A percentile compares a stretch with the other conserved stretches of the same genome.
These are phyloP conservation scores for Xylariaceae sp. DNA, from an alignment of 2,329 filamentous ascomycete genomes.

Conservation along the genomic window DNA sequence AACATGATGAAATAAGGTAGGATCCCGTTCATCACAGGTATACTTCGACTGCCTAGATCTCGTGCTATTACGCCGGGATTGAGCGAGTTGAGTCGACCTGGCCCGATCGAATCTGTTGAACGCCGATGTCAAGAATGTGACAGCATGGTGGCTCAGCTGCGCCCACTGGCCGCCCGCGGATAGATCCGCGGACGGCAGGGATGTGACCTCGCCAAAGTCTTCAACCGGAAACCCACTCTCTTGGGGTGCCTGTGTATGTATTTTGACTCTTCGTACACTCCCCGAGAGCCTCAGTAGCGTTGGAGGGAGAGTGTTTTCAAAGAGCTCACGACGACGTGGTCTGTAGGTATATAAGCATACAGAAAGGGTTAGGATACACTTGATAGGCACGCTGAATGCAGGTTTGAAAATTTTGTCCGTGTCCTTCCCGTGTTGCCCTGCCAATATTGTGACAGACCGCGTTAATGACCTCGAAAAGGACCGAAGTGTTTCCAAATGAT, in stretches of 20 bases:
- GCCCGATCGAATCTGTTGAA: constrained; percentile 6
- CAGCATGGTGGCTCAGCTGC: constrained; percentile 11
- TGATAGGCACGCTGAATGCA: not conserved
- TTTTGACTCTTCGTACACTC: constrained; percentile 2
- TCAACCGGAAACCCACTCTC: constrained; percentile 7
- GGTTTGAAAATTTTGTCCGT: not conserved
- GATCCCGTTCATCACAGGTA: not conserved
- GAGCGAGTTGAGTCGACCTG: constrained; percentile 1
- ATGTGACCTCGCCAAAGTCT: constrained; percentile 8
- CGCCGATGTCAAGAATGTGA: not conserved
- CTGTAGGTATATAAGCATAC: too few relatives aligned
- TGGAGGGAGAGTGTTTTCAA: too few relatives aligned
- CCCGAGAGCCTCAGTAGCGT: not conserved
- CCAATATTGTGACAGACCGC: not conserved
- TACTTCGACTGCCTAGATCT: not conserved
- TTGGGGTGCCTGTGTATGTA: constrained; percentile 1
- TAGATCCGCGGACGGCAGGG: constrained; percentile 19
- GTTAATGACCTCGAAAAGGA: not conserved
- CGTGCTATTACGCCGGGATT: constrained; percentile 1
- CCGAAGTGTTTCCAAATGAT: not conserved
- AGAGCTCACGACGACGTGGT: too few relatives aligned
- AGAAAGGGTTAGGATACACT: not conserved
- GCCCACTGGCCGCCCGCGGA: constrained; percentile 8
- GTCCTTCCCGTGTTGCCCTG: not conserved
- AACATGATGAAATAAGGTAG: not conserved